Evolutionary conservation across 768 basidiomycete species (phyloP), one percentile per base, ranked within the genome.

Genomic region (Termitomyces eurrhizus): DNA sequence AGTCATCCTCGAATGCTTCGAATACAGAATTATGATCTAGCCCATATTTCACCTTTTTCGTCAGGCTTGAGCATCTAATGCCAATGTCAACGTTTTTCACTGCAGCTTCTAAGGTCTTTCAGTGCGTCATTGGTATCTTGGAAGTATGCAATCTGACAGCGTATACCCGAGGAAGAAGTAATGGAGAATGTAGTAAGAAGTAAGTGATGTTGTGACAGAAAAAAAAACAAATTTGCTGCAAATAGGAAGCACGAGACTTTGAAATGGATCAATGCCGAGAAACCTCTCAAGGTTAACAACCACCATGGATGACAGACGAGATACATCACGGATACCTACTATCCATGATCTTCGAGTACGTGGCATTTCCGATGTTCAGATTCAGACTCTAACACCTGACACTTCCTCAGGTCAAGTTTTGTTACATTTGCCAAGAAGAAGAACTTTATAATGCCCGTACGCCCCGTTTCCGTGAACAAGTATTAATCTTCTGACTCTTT

Each of bases 361-460:
- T 64, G 18, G 21, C 29, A 37, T n/a, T n/a, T 49, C 29, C n/a
- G 32, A 12, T 35, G 3, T 50, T 51, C 16, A 24, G 1, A 21
- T 44, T 44, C 16, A 24, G 1, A 21, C 35, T 44, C 29, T 35
- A 62, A 7, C 8, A 52, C 32, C 33, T 41, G n/a, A 50, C 32
- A 59, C 29, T 39, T 37, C 16, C 48, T 14, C 60, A 82, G 80
- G 83, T 91, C 62, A 92, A 91, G 70, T 76, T 89, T 12, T 92
- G 90, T 64, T 92, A 89, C 70, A 91, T 92, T 59, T 92, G 90
- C 66, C 75, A 87, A 35, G 90, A 92, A 65, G 89, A 90, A 69
- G 89, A 90, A 61, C 72, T 62, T 2, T 76, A 78, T 59, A 83
- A 83, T 52, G 70, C 80, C 75, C 65, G 76, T 77, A 61, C 57